A percentile compares a stretch with the other conserved stretches of the same genome.
Evolutionary conservation across 768 basidiomycete genomes (phyloP).

Genomic region (Russula dissimulans): DNA sequence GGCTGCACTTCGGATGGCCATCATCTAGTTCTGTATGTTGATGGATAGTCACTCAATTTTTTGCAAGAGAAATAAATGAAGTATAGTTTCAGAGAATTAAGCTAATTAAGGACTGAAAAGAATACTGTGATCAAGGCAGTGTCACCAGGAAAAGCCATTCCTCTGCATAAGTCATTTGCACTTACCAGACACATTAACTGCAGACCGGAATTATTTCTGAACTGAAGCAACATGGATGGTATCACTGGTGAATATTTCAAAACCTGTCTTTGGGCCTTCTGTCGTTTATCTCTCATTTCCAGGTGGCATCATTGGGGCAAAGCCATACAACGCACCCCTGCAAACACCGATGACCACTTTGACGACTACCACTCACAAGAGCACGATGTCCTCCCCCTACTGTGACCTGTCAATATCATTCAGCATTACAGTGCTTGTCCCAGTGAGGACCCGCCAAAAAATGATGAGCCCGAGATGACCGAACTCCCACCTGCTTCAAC

Average conservation of each 20-base stretch:
- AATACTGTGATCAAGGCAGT: too few species aligned
- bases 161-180: slow-evolving; percentile 6
- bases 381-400: slow-evolving; percentile 35
- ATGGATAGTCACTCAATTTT: too few species aligned
- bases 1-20: too few species aligned
- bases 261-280: neutral
- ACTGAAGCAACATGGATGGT: slow-evolving; percentile 12
- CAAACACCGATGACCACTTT: slow-evolving; percentile 21
- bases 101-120: too few species aligned
- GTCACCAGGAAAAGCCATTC: slow-evolving; percentile 19
- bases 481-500: slow-evolving; percentile 63
- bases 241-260: slow-evolving; percentile 11
- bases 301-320: slow-evolving; percentile 44
- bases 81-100: too few species aligned
- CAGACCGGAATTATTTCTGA: neutral
- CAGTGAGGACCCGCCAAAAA: slow-evolving; percentile 30
- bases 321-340: slow-evolving; percentile 13
- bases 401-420: slow-evolving; percentile 70
- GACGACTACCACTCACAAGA: slow-evolving; percentile 36
- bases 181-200: neutral
- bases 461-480: slow-evolving; percentile 55
- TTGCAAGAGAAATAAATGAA: too few species aligned
- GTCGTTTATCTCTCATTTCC: slow-evolving; percentile 30
- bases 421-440: slow-evolving; percentile 79
- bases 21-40: too few species aligned